These are phyloP conservation scores for Ustilago trichophora DNA, from an alignment of 1,284 basidiomycete genomes.

Conservation along the genomic window DNA sequence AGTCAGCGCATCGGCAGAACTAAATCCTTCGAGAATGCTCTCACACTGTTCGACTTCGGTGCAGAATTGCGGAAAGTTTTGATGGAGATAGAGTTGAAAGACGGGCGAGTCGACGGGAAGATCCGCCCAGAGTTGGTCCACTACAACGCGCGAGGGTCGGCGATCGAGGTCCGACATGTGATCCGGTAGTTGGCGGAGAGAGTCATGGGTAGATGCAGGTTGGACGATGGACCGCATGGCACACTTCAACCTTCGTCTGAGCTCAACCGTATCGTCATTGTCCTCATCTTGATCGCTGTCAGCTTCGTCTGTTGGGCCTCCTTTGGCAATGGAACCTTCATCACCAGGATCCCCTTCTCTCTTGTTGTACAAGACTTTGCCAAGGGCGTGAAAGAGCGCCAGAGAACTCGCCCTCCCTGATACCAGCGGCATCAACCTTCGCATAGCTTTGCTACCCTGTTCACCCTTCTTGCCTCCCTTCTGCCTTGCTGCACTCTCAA, in stretches of 20 bases:
- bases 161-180: constrained; percentile 75
- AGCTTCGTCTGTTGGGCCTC: background rate
- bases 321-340: constrained; percentile 2
- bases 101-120: constrained; percentile 89
- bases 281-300: constrained; percentile 2
- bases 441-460: background rate
- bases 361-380: constrained; percentile 94
- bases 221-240: constrained; percentile 24
- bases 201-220: background rate
- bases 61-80: constrained; percentile 88
- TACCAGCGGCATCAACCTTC: constrained; percentile 18
- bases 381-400: constrained; percentile 88
- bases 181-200: constrained; percentile 67
- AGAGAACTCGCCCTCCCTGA: constrained; percentile 79
- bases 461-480: background rate
- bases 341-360: constrained; percentile 70
- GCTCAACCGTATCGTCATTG: background rate
- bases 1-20: constrained; percentile 76
- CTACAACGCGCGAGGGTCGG: constrained; percentile 54
- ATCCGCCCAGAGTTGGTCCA: constrained; percentile 75
- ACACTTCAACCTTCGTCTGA: background rate
- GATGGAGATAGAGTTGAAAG: constrained; percentile 88
- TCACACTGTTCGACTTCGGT: constrained; percentile 79
- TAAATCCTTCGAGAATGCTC: constrained; percentile 79
- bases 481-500: constrained; percentile 4